Evolutionary conservation across 2,329 filamentous ascomycete genomes (phyloP), one percentile per base, ranked within the genome.

Genomic region (Fusarium devonianum): DNA sequence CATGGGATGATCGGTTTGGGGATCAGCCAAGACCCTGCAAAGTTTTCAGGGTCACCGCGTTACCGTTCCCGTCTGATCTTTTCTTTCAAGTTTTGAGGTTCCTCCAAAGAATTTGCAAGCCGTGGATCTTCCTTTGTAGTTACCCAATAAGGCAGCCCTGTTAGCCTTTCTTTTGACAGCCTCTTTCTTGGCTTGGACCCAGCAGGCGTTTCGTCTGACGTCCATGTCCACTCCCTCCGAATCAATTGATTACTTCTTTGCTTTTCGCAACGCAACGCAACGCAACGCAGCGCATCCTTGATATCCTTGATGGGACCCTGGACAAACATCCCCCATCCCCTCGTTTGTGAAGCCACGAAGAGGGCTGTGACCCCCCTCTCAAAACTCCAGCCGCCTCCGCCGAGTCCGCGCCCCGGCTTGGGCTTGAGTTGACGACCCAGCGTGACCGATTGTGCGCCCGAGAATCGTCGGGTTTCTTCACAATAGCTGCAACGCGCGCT

Each of bases 391-490:
- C 30, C 25, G 29, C 14, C 40, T 34, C 40, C 43, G 43, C 29
- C 29, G 32, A 56, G 45, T 32, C 33, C 29, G 19, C 35, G 30
- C 37, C 44, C 37, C 28, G 23, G 44, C 14, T 36, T 17, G 18
- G 29, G 21, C 17, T 28, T 30, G 16, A 46, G 28, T 26, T 29
- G 16, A 43, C 21, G 30, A 30, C 30, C 22, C 23, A 43, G 22
- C 47, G 43, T 22, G 21, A 41, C 34, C 28, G 48, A 52, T 35
- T 23, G 53, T 46, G 45, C 49, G 41, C 14, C 53, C 45, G 53
- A 60, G 49, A 53, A 46, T 49, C 33, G 14, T 55, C 58, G 53
- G 58, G 43, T 49, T 48, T 48, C 48, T 39, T 56, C 25, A 51
- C 29, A 23, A 58, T 51, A 18, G 55, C 44, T 54, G 49, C 46